phyloP scores from a whole-genome alignment of 1,284 basidiomycete genomes.

The Marasmius oreades region DNA sequence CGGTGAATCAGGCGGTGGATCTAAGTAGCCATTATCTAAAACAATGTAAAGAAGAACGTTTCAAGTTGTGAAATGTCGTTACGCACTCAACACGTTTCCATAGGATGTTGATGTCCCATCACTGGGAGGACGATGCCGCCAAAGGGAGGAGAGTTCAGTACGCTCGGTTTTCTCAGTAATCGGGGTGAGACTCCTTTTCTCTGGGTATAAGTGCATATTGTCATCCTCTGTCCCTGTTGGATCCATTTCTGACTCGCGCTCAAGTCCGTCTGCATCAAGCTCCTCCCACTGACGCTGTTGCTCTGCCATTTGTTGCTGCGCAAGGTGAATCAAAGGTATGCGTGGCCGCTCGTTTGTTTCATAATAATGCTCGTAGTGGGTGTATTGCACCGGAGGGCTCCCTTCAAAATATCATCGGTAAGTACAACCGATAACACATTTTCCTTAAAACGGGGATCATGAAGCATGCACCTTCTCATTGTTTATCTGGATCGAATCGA shows the following conservation, averaged over 20 bases:
- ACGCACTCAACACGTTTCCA: constrained; percentile 56
- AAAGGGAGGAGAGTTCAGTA: constrained; percentile 50
- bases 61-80: background rate
- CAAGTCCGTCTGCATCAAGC: background rate
- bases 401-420: background rate
- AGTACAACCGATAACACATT: background rate
- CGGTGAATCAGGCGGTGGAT: constrained; percentile 10
- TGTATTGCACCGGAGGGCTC: background rate
- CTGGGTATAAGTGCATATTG: constrained; percentile 11
- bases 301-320: constrained; percentile 34
- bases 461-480: constrained; percentile 39
- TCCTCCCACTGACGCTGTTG: constrained; percentile 28
- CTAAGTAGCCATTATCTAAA: constrained; percentile 5
- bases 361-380: background rate
- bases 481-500: constrained; percentile 17
- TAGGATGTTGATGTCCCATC: constrained; percentile 56
- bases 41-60: background rate
- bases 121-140: constrained; percentile 38
- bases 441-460: constrained; percentile 1
- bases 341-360: constrained; percentile 33
- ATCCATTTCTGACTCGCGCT: constrained; percentile 1
- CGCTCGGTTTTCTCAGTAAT: constrained; percentile 65
- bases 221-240: constrained; percentile 6
- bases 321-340: constrained; percentile 52
- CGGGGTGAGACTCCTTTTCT: constrained; percentile 41